Percentiles rank a stretch among this genome's conserved stretches.
These are phyloP conservation scores for Spathaspora arborariae DNA, from an alignment of 805 yeast species.

Conservation along the genomic window DNA sequence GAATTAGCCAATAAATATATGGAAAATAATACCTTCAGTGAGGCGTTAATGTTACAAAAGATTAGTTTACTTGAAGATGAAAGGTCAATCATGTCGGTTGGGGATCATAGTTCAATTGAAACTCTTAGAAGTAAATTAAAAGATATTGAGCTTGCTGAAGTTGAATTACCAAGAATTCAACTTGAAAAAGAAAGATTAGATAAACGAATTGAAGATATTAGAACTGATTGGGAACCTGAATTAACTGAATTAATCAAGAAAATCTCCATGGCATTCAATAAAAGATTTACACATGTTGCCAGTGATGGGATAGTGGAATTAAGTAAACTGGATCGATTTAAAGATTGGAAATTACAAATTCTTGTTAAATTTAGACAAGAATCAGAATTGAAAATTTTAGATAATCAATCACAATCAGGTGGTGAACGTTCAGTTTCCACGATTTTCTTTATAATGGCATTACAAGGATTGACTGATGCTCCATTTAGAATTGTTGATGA, in stretches of 20 bases:
- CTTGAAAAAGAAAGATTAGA: conserved; percentile 24
- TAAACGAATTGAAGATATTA: conserved; percentile 34
- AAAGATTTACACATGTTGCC: conserved; percentile 69
- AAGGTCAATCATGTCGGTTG: conserved; percentile 30
- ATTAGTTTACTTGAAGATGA: conserved; percentile 48
- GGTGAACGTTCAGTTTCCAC: conserved; percentile 98
- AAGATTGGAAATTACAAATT: conserved; percentile 82
- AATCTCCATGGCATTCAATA: conserved; percentile 63
- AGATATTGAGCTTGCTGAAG: conserved; percentile 30
- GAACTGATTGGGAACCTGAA: conserved; percentile 57
- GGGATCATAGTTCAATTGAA: conserved; percentile 35
- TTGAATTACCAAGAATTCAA: conserved; percentile 34
- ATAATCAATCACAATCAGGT: conserved; percentile 91
- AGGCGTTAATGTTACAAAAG: conserved; percentile 31
- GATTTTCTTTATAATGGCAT: conserved; percentile 80
- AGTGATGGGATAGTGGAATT: conserved; percentile 82
- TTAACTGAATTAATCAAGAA: conserved; percentile 47
- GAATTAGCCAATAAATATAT: conserved; percentile 37
- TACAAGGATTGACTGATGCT: conserved; percentile 82
- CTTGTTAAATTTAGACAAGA: conserved; percentile 81
- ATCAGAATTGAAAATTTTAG: conserved; percentile 65
- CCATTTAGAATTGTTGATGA: conserved; percentile 97
- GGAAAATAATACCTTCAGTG: conserved; percentile 33
- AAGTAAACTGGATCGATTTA: conserved; percentile 47
- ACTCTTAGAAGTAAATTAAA: conserved; percentile 36